Conservation (phyloP, 306 rosid genomes). For the Citrullus mucosospermus region DNA sequence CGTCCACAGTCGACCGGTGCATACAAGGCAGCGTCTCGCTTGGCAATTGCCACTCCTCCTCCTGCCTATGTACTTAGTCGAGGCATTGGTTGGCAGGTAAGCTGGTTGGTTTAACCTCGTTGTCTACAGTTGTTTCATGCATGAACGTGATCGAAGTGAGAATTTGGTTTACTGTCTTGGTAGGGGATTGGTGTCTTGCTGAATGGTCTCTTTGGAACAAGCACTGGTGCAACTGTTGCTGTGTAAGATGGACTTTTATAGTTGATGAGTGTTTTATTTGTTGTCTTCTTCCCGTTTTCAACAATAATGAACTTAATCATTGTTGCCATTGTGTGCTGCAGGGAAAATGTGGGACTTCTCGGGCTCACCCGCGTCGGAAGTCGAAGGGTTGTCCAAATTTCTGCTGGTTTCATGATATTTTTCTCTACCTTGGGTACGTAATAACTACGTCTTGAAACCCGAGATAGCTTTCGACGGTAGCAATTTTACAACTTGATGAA, state of each 20-base stretch:
- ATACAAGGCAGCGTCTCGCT: constrained; percentile 79
- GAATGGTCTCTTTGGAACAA: constrained; percentile 82
- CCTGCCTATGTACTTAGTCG: constrained; percentile 96
- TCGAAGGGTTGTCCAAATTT: constrained; percentile 88
- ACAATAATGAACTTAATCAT: constrained; percentile 8
- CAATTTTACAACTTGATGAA: not conserved
- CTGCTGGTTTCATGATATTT: constrained; percentile 96
- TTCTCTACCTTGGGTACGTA: constrained; percentile 68
- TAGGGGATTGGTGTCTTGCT: constrained; percentile 87
- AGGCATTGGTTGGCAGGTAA: constrained; percentile 99
- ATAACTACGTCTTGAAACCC: not conserved
- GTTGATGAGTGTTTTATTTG: not conserved
- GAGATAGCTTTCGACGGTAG: not conserved
- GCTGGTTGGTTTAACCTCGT: not conserved
- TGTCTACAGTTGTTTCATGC: not conserved
- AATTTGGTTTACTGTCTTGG: not conserved
- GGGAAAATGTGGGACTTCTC: constrained; percentile 97
- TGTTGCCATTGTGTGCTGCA: constrained; percentile 20
- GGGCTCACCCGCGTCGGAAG: constrained; percentile 96
- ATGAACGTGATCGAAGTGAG: not conserved
- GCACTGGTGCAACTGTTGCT: constrained; percentile 85
- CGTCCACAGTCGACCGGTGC: constrained; percentile 78
- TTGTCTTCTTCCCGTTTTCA: not conserved
- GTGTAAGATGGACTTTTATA: constrained; percentile 48
- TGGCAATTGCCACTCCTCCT: constrained; percentile 97